Evolutionary conservation across 2,329 filamentous ascomycete genomes (phyloP).

Genomic region (Arachnopeziza araneosa): DNA sequence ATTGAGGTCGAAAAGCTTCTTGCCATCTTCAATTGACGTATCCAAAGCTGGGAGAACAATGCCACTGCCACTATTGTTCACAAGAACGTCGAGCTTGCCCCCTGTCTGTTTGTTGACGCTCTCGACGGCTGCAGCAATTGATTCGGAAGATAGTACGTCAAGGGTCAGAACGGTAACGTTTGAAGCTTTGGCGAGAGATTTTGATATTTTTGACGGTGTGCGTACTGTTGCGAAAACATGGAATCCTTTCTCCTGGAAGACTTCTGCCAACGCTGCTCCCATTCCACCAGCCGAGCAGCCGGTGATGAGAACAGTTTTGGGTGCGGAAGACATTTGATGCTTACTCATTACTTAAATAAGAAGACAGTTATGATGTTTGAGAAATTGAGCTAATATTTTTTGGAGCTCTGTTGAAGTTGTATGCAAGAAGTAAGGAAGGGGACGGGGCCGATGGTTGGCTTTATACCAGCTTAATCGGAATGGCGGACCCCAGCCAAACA

Average conservation of each 20-base stretch:
- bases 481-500: too few species aligned
- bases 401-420: too few species aligned
- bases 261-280: constrained; percentile 34
- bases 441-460: too few species aligned
- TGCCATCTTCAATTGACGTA: constrained; percentile 21
- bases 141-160: constrained; percentile 34
- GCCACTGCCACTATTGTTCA: constrained; percentile 39
- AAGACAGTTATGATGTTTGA: too few species aligned
- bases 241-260: constrained; percentile 32
- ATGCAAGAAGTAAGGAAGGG: too few species aligned
- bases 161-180: constrained; percentile 34
- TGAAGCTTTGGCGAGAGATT: constrained; percentile 30
- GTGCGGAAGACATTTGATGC: too few species aligned
- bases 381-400: too few species aligned
- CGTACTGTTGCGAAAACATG: constrained; percentile 37
- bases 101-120: constrained; percentile 30
- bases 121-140: constrained; percentile 29
- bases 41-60: constrained; percentile 30
- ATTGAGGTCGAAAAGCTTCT: constrained; percentile 27
- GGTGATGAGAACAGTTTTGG: constrained; percentile 30
- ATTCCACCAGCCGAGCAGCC: constrained; percentile 33
- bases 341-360: too few species aligned
- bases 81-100: constrained; percentile 37
- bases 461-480: too few species aligned
- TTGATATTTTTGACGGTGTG: constrained; percentile 28